These are phyloP conservation scores for Ceratobasidium sp. DNA, from an alignment of 1,284 basidiomycete species.

Conservation along the genomic window DNA sequence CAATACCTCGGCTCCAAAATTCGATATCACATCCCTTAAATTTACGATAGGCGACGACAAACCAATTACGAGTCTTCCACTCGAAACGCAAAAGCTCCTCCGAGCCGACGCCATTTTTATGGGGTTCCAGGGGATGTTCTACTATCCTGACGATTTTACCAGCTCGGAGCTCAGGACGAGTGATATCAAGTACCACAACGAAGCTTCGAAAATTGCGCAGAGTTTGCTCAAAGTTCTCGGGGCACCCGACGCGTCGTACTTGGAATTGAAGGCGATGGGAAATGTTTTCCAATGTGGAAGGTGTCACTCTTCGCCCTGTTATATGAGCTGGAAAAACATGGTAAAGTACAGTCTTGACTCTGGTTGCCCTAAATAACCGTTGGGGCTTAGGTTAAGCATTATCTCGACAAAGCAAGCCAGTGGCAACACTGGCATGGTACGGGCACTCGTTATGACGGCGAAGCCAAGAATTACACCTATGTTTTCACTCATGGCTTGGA, in stretches of 20 bases:
- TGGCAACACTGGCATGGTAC: too few species aligned
- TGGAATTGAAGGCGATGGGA: not conserved
- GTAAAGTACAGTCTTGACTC: too few species aligned
- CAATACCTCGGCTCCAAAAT: not conserved
- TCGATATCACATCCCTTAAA: too few species aligned
- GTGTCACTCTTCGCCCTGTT: not conserved
- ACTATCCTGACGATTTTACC: constrained; percentile 11
- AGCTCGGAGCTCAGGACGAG: not conserved
- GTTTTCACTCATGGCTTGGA: too few species aligned
- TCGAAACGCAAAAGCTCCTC: not conserved
- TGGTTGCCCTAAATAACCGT: too few species aligned
- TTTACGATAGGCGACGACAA: too few species aligned
- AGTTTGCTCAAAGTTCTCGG: not conserved
- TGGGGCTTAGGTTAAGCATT: too few species aligned
- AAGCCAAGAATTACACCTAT: too few species aligned
- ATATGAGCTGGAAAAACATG: too few species aligned
- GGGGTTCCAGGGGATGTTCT: not conserved
- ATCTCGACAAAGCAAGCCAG: too few species aligned
- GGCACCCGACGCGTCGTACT: not conserved
- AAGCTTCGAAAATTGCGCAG: not conserved
- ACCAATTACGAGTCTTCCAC: not conserved
- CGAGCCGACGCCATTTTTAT: constrained; percentile 3
- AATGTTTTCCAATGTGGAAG: not conserved
- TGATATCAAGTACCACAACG: not conserved
- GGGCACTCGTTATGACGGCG: too few species aligned